A percentile compares a stretch with the other conserved stretches of the same genome.
phyloP scores from a whole-genome alignment of 164 flowering plant genomes.

The Nymphaea colorata region DNA sequence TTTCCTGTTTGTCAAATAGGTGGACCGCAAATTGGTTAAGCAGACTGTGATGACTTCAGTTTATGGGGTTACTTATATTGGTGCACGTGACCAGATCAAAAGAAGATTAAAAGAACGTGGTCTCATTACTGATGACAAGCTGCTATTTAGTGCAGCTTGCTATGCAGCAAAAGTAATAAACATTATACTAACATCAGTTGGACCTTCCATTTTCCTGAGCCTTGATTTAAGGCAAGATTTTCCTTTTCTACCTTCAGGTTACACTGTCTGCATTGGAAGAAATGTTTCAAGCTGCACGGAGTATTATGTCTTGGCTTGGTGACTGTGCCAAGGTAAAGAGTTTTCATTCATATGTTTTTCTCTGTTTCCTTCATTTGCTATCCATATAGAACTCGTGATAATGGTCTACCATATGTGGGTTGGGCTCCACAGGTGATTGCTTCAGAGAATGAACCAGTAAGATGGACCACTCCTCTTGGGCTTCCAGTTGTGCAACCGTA shows the following conservation, averaged over 20 bases:
- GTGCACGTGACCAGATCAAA: constrained; percentile 96
- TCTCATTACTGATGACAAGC: constrained; percentile 61
- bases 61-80: constrained; percentile 92
- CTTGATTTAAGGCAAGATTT: background rate
- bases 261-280: constrained; percentile 85
- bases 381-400: no score
- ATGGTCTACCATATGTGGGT: no score
- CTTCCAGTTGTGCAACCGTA: constrained; percentile 98
- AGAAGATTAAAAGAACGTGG: constrained; percentile 82
- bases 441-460: constrained; percentile 73
- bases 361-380: no score
- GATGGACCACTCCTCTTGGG: constrained; percentile 94
- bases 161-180: constrained; percentile 87
- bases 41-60: constrained; percentile 99
- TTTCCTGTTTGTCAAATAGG: constrained; percentile 27
- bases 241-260: constrained; percentile 32
- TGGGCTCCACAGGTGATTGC: constrained; percentile 51
- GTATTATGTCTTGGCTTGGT: constrained; percentile 91
- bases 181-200: background rate
- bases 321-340: constrained; percentile 78
- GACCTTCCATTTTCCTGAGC: constrained; percentile 5
- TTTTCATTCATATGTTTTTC: background rate
- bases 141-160: constrained; percentile 70
- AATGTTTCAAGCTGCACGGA: constrained; percentile 81
- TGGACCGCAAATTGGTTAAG: constrained; percentile 87